These are phyloP conservation scores for Yamadazyma friedrichii DNA, from an alignment of 1,139 yeast genomes.

Conservation along the genomic window DNA sequence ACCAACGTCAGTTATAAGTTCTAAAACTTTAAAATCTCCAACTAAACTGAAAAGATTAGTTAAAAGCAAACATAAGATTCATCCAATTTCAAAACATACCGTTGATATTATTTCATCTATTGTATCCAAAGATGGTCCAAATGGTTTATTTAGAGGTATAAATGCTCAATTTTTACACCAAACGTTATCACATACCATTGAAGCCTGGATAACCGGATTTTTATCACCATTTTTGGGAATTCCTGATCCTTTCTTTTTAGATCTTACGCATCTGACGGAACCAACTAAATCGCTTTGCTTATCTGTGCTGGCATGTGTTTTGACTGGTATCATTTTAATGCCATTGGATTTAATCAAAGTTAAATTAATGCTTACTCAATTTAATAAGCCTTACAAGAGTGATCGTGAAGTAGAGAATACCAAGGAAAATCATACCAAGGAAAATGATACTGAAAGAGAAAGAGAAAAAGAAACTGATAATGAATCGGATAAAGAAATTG, in stretches of 20 bases:
- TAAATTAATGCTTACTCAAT: conserved; percentile 66
- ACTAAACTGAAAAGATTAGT: conserved; percentile 8
- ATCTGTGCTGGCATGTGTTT: conserved; percentile 67
- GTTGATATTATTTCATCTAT: conserved; percentile 70
- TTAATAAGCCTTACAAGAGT: conserved; percentile 21
- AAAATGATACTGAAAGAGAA: background rate
- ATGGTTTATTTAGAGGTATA: conserved; percentile 83
- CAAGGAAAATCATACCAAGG: background rate
- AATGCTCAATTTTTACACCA: conserved; percentile 81
- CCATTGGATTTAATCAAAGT: conserved; percentile 84
- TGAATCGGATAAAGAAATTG: background rate
- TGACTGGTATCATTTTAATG: conserved; percentile 73
- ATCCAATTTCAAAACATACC: conserved; percentile 65
- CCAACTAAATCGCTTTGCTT: conserved; percentile 67
- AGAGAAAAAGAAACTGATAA: background rate
- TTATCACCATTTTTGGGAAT: conserved; percentile 76
- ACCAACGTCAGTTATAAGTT: background rate
- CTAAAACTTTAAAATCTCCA: conserved; percentile 5
- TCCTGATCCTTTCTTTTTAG: conserved; percentile 91
- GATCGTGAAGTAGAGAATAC: conserved; percentile 6
- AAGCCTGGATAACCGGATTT: conserved; percentile 91
- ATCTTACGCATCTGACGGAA: conserved; percentile 76
- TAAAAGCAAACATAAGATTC: conserved; percentile 33
- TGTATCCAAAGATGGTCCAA: conserved; percentile 73
- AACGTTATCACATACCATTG: conserved; percentile 73